These are phyloP conservation scores for Dryas alaskensis DNA, from an alignment of 306 rosid species.

Conservation along the genomic window DNA sequence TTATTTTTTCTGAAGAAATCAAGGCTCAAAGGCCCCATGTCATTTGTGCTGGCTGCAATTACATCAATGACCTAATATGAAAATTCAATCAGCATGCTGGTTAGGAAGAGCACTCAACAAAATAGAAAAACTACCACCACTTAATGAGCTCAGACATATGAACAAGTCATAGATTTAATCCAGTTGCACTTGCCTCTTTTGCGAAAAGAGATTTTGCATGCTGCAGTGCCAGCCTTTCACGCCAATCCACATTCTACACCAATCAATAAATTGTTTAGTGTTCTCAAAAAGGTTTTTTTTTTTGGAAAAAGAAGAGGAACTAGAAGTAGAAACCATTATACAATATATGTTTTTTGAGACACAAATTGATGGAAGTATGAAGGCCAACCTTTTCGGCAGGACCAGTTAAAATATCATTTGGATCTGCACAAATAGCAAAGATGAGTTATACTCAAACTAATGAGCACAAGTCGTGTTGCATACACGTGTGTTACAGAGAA, in stretches of 20 bases:
- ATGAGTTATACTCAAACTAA: conserved; percentile 7
- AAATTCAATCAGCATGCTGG: conserved; percentile 30
- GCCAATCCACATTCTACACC: conserved; percentile 60
- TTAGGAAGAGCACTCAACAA: conserved; percentile 11
- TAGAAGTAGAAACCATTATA: conserved; percentile 3
- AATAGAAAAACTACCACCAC: conserved; percentile 11
- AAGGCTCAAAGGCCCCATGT: conserved; percentile 80
- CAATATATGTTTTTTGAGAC: conserved; percentile 14
- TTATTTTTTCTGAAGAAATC: conserved; percentile 70
- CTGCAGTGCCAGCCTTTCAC: conserved; percentile 62
- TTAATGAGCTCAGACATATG: conserved; percentile 21
- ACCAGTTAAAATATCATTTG: conserved; percentile 39
- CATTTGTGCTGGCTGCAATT: conserved; percentile 66
- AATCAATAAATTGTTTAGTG: not conserved
- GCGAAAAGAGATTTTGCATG: conserved; percentile 69
- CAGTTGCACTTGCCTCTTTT: conserved; percentile 63
- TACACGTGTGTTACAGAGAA: not conserved
- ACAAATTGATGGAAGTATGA: conserved; percentile 11
- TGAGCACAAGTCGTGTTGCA: not conserved
- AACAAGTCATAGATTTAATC: conserved; percentile 14
- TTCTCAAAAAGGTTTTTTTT: not conserved
- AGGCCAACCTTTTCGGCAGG: conserved; percentile 50
- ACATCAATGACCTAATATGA: conserved; percentile 74
- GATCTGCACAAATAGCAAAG: conserved; percentile 57
- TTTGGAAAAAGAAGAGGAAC: conserved; percentile 9